These are phyloP conservation scores for Arxiozyma slooffiae DNA, from an alignment of 1,139 yeast species.

Conservation along the genomic window DNA sequence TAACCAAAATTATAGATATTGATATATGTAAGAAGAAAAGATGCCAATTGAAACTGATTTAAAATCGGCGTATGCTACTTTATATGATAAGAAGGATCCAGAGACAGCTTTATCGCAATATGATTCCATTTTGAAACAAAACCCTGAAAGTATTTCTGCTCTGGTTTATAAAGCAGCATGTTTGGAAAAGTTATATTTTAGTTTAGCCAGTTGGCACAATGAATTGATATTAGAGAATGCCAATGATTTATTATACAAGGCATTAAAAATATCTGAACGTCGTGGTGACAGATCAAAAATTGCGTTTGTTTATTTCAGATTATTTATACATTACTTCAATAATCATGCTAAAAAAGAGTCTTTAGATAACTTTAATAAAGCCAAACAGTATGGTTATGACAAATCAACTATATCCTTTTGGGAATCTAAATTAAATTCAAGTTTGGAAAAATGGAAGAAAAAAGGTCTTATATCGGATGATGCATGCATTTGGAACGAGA, in stretches of 20 bases:
- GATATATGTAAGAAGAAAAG: background rate
- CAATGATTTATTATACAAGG: constrained; percentile 43
- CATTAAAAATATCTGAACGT: constrained; percentile 44
- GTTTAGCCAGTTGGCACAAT: constrained; percentile 24
- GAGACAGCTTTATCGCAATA: constrained; percentile 33
- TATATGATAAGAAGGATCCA: constrained; percentile 33
- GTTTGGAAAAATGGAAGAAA: constrained; percentile 18
- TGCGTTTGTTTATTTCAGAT: constrained; percentile 50
- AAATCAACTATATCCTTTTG: constrained; percentile 45
- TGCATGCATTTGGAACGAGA: background rate
- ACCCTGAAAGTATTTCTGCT: constrained; percentile 44
- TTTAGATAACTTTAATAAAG: constrained; percentile 39
- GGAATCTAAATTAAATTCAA: constrained; percentile 38
- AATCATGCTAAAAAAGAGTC: constrained; percentile 43
- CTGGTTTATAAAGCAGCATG: constrained; percentile 48
- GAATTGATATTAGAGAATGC: constrained; percentile 42
- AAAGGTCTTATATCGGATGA: background rate
- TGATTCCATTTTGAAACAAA: constrained; percentile 29
- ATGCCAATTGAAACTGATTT: constrained; percentile 27
- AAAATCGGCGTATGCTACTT: constrained; percentile 24
- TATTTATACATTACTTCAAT: constrained; percentile 43
- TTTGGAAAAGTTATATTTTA: constrained; percentile 39
- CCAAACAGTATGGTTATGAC: constrained; percentile 39
- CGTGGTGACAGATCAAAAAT: constrained; percentile 46
- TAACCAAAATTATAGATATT: background rate